Conservation (phyloP, 2,329 filamentous ascomycete species). For the Pleurostoma richardsiae region DNA sequence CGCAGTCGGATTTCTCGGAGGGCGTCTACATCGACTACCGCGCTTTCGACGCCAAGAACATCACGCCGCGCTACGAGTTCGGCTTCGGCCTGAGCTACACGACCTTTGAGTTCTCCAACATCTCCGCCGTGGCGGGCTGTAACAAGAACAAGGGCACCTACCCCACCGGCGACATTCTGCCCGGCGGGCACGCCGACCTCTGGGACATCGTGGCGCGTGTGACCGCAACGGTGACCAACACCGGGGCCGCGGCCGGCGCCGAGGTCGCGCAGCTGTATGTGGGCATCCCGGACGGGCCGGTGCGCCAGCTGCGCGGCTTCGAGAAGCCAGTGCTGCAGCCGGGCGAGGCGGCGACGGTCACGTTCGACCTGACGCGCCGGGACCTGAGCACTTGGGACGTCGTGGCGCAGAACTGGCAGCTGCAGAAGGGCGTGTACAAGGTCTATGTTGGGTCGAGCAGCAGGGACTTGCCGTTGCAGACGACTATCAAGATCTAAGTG, state of each 20-base stretch:
- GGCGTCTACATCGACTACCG: conserved; percentile 50
- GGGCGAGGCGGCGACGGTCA: conserved; percentile 33
- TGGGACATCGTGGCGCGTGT: conserved; percentile 39
- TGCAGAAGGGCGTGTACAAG: conserved; percentile 33
- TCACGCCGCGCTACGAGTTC: conserved; percentile 48
- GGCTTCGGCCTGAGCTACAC: conserved; percentile 54
- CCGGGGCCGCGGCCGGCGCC: conserved; percentile 26
- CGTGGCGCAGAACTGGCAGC: conserved; percentile 49
- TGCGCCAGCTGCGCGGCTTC: conserved; percentile 55
- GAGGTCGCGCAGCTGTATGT: conserved; percentile 40
- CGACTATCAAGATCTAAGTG: conserved; percentile 5
- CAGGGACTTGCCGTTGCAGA: conserved; percentile 48
- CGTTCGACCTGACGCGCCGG: conserved; percentile 48
- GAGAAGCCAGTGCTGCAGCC: conserved; percentile 46
- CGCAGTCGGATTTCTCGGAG: conserved; percentile 43
- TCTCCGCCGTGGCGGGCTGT: conserved; percentile 23
- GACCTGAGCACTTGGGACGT: conserved; percentile 61
- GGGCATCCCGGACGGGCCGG: conserved; percentile 37
- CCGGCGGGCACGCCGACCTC: conserved; percentile 39
- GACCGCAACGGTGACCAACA: conserved; percentile 21
- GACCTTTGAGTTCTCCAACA: conserved; percentile 38
- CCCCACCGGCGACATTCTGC: conserved; percentile 30
- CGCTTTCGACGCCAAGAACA: conserved; percentile 42
- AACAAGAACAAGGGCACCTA: conserved; percentile 22
- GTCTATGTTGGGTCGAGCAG: conserved; percentile 38